Conservation (phyloP, 164 flowering plant genomes). For the Protea cynaroides region DNA sequence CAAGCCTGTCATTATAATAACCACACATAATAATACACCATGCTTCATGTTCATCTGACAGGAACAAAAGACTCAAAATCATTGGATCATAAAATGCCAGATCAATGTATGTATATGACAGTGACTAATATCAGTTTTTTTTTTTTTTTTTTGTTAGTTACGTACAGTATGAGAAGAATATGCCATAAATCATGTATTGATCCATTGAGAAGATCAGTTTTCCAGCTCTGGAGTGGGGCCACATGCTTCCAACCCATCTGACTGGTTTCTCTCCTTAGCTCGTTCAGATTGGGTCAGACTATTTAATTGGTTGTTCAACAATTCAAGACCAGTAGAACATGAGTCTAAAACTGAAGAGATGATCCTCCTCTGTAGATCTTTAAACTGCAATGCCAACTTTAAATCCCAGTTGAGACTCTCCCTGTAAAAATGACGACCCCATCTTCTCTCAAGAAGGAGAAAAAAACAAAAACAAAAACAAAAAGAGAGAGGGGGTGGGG, state of each 20-base stretch:
- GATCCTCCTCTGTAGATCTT: slow-evolving; percentile 51
- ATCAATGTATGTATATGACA: too few species aligned
- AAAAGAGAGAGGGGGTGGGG: too few species aligned
- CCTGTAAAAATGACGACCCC: slow-evolving; percentile 25
- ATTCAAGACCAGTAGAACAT: slow-evolving; percentile 43
- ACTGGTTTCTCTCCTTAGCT: slow-evolving; percentile 4
- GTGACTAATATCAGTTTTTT: too few species aligned
- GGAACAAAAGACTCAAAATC: neutral
- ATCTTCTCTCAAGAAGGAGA: neutral
- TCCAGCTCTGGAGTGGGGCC: neutral
- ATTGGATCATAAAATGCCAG: too few species aligned
- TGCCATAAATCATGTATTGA: neutral
- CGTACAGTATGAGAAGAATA: neutral
- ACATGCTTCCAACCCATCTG: neutral
- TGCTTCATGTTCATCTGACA: neutral
- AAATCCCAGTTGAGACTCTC: slow-evolving; percentile 54
- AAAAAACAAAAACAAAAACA: neutral
- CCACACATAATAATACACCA: neutral
- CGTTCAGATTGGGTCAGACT: neutral
- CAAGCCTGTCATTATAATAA: neutral
- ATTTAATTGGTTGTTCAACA: slow-evolving; percentile 29
- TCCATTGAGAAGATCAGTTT: neutral
- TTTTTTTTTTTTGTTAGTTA: too few species aligned
- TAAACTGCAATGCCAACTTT: slow-evolving; percentile 57
- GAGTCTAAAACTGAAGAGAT: slow-evolving; percentile 54